phyloP scores from a whole-genome alignment of 768 basidiomycete species.

The Leucocoprinus sp. region DNA sequence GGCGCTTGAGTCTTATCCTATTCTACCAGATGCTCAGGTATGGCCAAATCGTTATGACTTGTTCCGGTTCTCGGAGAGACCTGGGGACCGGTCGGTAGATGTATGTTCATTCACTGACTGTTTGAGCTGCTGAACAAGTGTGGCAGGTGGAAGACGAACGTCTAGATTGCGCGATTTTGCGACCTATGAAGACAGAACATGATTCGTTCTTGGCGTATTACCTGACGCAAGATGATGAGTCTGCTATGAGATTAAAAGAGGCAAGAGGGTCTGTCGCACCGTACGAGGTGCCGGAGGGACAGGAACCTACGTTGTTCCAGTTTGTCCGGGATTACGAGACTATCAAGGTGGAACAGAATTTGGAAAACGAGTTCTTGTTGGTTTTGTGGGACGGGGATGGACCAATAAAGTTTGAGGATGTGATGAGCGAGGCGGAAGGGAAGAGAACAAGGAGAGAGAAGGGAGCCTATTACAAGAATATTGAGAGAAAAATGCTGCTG shows the following conservation, averaged over 20 bases:
- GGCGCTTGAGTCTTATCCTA: conserved; percentile 74
- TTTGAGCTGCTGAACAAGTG: background rate
- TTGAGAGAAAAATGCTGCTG: conserved; percentile 80
- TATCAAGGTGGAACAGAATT: conserved; percentile 79
- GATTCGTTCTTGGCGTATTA: conserved; percentile 86
- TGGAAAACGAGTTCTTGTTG: conserved; percentile 76
- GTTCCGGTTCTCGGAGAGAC: conserved; percentile 79
- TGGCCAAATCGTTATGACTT: conserved; percentile 89
- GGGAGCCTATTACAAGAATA: conserved; percentile 85
- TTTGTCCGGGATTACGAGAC: conserved; percentile 83
- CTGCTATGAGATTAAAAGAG: conserved; percentile 59
- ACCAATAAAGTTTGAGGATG: conserved; percentile 23
- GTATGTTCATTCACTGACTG: conserved; percentile 29
- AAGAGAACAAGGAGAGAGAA: conserved; percentile 29
- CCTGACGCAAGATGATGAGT: conserved; percentile 67
- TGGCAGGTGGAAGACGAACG: conserved; percentile 67
- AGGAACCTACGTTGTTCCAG: conserved; percentile 64
- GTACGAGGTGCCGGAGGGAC: conserved; percentile 42
- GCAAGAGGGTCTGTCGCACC: conserved; percentile 35
- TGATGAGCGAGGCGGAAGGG: conserved; percentile 23
- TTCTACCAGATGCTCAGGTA: conserved; percentile 77
- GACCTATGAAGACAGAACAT: conserved; percentile 83
- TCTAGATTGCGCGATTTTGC: conserved; percentile 75
- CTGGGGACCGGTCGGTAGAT: conserved; percentile 68
- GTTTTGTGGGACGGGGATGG: conserved; percentile 58